These are phyloP conservation scores for Spatholobus suberectus DNA, from an alignment of 306 rosid species.

Conservation along the genomic window DNA sequence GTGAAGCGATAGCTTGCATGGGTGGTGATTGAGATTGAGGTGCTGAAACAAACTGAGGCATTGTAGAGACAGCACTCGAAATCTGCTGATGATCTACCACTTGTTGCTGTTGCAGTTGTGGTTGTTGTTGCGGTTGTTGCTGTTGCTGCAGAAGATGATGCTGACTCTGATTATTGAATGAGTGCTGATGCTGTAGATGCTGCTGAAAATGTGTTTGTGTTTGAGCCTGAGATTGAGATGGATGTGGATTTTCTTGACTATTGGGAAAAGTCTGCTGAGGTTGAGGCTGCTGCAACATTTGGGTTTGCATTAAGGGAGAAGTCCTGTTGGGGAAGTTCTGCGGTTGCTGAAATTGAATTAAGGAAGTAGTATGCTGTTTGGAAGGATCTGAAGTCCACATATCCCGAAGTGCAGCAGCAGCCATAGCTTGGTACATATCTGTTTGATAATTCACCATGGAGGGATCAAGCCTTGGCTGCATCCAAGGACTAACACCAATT, in stretches of 20 bases:
- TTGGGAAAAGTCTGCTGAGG: slow-evolving; percentile 66
- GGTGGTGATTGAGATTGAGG: slow-evolving; percentile 71
- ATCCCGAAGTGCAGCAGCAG: slow-evolving; percentile 95
- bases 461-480: slow-evolving; percentile 87
- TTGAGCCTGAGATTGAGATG: slow-evolving; percentile 53
- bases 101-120: slow-evolving; percentile 60
- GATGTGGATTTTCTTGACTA: slow-evolving; percentile 64
- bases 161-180: slow-evolving; percentile 52
- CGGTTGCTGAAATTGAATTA: slow-evolving; percentile 85
- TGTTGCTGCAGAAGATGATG: slow-evolving; percentile 49
- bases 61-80: slow-evolving; percentile 60
- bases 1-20: slow-evolving; percentile 66
- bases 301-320: slow-evolving; percentile 69
- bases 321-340: slow-evolving; percentile 69
- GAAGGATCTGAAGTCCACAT: slow-evolving; percentile 78
- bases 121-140: slow-evolving; percentile 55
- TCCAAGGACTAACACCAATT: slow-evolving; percentile 84
- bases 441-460: slow-evolving; percentile 81
- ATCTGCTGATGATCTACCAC: slow-evolving; percentile 73
- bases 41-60: slow-evolving; percentile 74
- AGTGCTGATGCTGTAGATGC: slow-evolving; percentile 70
- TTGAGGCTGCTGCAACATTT: slow-evolving; percentile 84
- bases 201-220: slow-evolving; percentile 66
- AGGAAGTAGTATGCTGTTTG: slow-evolving; percentile 62
- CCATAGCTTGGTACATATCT: slow-evolving; percentile 92